Conservation (phyloP, 352 stramenopile species). For the Pythium volutum region DNA sequence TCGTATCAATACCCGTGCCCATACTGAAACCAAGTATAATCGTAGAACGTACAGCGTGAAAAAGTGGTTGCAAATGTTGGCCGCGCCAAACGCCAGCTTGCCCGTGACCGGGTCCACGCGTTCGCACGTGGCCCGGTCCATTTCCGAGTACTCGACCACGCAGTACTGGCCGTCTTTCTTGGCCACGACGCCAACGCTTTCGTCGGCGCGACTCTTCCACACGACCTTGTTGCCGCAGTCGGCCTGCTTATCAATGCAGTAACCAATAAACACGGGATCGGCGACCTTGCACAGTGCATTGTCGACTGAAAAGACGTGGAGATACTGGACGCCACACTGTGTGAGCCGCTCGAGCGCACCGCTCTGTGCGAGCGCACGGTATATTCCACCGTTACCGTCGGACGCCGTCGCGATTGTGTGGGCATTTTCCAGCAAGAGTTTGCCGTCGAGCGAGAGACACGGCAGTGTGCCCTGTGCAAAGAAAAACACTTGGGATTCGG, state of each 20-base stretch:
- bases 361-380: conserved; percentile 89
- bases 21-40: background rate
- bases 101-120: conserved; percentile 60
- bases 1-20: too few relatives aligned
- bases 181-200: conserved; percentile 93
- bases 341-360: conserved; percentile 89
- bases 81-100: conserved; percentile 91
- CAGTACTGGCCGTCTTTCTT: conserved; percentile 80
- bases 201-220: conserved; percentile 90
- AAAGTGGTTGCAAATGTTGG: conserved; percentile 99
- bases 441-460: conserved; percentile 92
- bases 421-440: conserved; percentile 94
- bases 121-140: conserved; percentile 75
- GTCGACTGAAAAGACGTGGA: conserved; percentile 98
- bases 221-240: conserved; percentile 98
- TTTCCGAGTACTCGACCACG: conserved; percentile 98
- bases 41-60: conserved; percentile 26
- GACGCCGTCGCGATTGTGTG: conserved; percentile 89
- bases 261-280: conserved; percentile 96
- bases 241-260: conserved; percentile 90
- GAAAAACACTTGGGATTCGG: conserved; percentile 89
- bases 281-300: conserved; percentile 96
- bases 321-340: conserved; percentile 84
- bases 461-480: conserved; percentile 96
- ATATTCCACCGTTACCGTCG: conserved; percentile 98